Evolutionary conservation across 768 basidiomycete genomes (phyloP), one percentile per base, ranked within the genome.

Genomic region (Mycena rebaudengoi): DNA sequence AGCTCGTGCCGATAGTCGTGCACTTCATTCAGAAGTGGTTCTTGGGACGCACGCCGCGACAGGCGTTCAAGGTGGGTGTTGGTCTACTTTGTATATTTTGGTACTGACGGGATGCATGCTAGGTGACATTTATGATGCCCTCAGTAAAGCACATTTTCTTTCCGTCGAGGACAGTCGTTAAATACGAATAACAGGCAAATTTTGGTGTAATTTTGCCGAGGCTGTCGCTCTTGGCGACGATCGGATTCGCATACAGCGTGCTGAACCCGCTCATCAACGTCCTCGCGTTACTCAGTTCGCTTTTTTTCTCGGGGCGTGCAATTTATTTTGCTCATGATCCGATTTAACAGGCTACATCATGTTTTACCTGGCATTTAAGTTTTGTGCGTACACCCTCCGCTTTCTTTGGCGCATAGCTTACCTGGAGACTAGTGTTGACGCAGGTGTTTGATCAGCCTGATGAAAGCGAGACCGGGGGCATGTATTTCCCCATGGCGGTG

Each of bases 181-280:
- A 39, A 21, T 29, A 25, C 5, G 29, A 3, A 18, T 52, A 48
- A 2, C 54, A 85, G 84, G 81, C 80, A 11, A 81, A 86, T 68
- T 85, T 87, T 57, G 84, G 85, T 4, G 71, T 79, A 5, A 71
- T 84, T 21, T 65, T 88, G 18, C 86, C 86, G 14, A 76, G 82
- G 16, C 70, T 87, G 40, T 86, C 85, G 4, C 76, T 87, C 8
- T 75, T 88, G 25, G 85, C 85, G 3, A 83, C 84, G 1, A 85
- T 86, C 37, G 80, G 75, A 4, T 80, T 87, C 59, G 82, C 84
- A 0, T 91, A 91, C 74, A 86, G 83, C 62, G 82, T 90, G 28
- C 80, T 91, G 52, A 85, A 86, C 3, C 89, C 90, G 5, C 74
- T 92, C 44, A 88, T 91, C 72, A 90, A 88, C 70, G 79, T 88